phyloP scores from a whole-genome alignment of 768 basidiomycete genomes.

The Macrolepiota dolichaula region DNA sequence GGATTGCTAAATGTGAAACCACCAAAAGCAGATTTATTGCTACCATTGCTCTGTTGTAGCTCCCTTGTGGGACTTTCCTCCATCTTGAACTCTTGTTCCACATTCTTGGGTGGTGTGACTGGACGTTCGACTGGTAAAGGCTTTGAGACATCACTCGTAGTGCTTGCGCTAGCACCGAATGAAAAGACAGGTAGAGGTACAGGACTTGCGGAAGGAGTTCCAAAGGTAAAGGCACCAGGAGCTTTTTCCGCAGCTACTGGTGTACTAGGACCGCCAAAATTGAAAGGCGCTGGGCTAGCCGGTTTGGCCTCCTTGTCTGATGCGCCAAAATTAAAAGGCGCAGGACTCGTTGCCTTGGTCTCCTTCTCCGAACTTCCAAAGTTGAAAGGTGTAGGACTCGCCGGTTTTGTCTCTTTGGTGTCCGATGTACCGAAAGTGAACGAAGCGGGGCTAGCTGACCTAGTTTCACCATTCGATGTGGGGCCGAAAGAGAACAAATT shows the following conservation, averaged over 20 bases:
- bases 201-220: conserved; percentile 26
- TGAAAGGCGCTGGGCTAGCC: conserved; percentile 30
- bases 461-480: conserved; percentile 1
- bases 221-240: conserved; percentile 39
- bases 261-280: conserved; percentile 40
- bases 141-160: conserved; percentile 33
- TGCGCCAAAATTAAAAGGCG: conserved; percentile 25
- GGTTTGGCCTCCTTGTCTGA: conserved; percentile 12
- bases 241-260: conserved; percentile 25
- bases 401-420: conserved; percentile 9
- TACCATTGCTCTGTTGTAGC: conserved; percentile 43
- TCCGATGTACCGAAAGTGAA: conserved; percentile 20
- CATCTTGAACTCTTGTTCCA: conserved; percentile 71
- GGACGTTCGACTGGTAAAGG: conserved; percentile 39
- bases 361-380: conserved; percentile 15
- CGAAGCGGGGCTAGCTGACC: conserved; percentile 8
- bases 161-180: conserved; percentile 46
- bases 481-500: conserved; percentile 1
- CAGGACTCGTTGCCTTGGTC: conserved; percentile 12
- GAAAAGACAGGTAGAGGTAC: conserved; percentile 34
- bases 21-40: conserved; percentile 34
- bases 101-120: conserved; percentile 62
- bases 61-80: conserved; percentile 79
- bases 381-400: conserved; percentile 13
- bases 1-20: conserved; percentile 46